These are phyloP conservation scores for Arctostaphylos glauca DNA, from an alignment of 148 eudicot species.

Conservation along the genomic window DNA sequence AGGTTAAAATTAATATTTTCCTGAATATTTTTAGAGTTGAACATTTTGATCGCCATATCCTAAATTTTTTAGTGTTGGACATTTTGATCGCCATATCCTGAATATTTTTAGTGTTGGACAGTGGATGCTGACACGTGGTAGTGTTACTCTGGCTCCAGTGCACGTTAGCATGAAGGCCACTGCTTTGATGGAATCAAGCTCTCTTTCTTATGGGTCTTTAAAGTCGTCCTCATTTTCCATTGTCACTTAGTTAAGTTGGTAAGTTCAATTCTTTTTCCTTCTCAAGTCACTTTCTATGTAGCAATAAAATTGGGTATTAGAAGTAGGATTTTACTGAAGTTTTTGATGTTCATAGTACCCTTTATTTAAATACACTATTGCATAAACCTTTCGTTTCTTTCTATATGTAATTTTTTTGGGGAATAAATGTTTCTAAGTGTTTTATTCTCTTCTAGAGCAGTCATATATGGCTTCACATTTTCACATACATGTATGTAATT, in stretches of 20 bases:
- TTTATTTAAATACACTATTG: conserved; percentile 15
- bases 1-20: too few species aligned
- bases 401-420: too few species aligned
- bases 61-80: too few species aligned
- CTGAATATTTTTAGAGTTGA: too few species aligned
- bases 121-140: too few species aligned
- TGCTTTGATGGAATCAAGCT: conserved; percentile 19
- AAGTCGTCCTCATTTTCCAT: not conserved
- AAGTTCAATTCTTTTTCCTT: not conserved
- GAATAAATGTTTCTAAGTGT: conserved; percentile 26
- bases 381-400: conserved; percentile 25
- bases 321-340: conserved; percentile 24
- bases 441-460: conserved; percentile 46
- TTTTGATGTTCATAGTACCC: conserved; percentile 33
- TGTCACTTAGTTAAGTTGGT: not conserved
- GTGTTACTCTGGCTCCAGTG: too few species aligned
- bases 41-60: too few species aligned
- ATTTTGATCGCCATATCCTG: too few species aligned
- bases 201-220: not conserved
- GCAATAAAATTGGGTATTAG: conserved; percentile 30
- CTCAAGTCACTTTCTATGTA: conserved; percentile 25
- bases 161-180: not conserved
- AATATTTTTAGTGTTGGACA: too few species aligned
- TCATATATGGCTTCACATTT: conserved; percentile 37
- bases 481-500: conserved; percentile 20